Base-by-base conservation (phyloP, 2,329 filamentous ascomycete genomes). In the Aspergillus tamarii region DNA sequence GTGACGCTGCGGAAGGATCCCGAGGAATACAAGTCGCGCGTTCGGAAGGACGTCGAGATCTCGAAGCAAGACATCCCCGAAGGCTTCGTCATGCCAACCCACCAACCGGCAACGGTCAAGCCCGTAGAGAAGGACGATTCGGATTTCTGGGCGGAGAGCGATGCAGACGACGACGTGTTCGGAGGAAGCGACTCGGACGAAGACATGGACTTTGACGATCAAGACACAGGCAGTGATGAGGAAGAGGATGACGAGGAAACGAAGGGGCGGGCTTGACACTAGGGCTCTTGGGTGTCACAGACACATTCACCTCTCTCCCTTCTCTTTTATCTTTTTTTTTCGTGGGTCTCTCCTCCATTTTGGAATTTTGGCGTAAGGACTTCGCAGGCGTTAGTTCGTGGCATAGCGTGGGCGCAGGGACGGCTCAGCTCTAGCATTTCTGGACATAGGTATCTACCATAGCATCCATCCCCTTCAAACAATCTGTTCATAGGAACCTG, bases 31-130 rank as follows among this genome's bases (percentile, higher is more conserved):
- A 88, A 92, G 73, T 79, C 82, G 50, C 85, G 84, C 70, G 92
- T 94, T 2, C 84, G 81, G 66, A 85, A 88, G 50, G 87, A 93
- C 36, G 90, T 95, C 5, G 88, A 91, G 67, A 82, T 81, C 53
- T 94, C 92, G 14, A 92, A 92, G 80, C 81, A 84, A 67, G 92
- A 96, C 73, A 93, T 97, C 3, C 94, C 95, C 0, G 81, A 82
- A 0, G 93, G 86, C 0, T 94, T 94, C 67, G 84, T 87, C 61
- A 94, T 98, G 90, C 95, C 95, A 0, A 93, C 90, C 0, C 86
- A 88, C 59, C 84, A 84, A 78, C 92, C 79, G 70, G 55, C 83
- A 14, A 23, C 57, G 9, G 23, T 57, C 1, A 86, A 88, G 2
- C 83, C 82, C 1, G 87, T 88, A 1, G 88, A 90, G 69, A 87